Conservation (phyloP, 495 filamentous ascomycete genomes). For the Xeromyces bisporus region DNA sequence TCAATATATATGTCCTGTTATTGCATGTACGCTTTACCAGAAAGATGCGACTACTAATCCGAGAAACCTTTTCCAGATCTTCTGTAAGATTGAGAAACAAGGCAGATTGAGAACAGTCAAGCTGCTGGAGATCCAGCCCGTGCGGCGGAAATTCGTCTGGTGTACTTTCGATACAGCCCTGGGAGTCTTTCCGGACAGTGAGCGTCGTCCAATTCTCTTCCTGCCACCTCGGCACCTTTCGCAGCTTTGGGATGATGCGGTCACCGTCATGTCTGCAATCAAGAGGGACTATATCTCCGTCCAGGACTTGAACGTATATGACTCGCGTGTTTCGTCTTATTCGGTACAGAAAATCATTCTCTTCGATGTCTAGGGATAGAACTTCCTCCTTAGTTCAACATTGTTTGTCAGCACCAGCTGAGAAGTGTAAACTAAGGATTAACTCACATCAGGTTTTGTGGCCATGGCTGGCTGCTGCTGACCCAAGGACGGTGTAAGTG, state of each 20-base stretch:
- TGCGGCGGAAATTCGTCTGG: slow-evolving; percentile 3
- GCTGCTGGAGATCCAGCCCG: slow-evolving; percentile 1
- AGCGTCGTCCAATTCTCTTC: slow-evolving; percentile 5
- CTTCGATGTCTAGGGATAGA: slow-evolving; percentile 5
- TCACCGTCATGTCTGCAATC: slow-evolving; percentile 2
- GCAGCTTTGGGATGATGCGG: slow-evolving; percentile 2
- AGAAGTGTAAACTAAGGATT: too few species aligned
- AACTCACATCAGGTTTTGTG: too few species aligned
- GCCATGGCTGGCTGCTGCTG: too few species aligned
- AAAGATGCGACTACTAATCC: slow-evolving; percentile 4
- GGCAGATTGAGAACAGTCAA: neutral
- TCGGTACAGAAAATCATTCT: slow-evolving; percentile 5
- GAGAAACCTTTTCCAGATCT: slow-evolving; percentile 1
- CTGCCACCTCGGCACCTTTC: slow-evolving; percentile 3
- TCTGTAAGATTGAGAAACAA: slow-evolving; percentile 1
- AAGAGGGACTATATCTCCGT: slow-evolving; percentile 3
- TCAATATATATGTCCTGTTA: slow-evolving; percentile 2
- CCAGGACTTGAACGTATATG: slow-evolving; percentile 3
- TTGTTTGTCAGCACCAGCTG: too few species aligned
- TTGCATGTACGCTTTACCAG: slow-evolving; percentile 1
- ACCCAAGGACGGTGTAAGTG: too few species aligned
- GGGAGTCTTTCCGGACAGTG: slow-evolving; percentile 1
- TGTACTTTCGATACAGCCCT: slow-evolving; percentile 3
- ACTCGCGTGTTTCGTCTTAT: slow-evolving; percentile 3
- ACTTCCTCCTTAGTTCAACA: slow-evolving; percentile 3